Base-by-base conservation (phyloP, 2,329 filamentous ascomycete species). In the Ambrosiella cleistominuta region DNA sequence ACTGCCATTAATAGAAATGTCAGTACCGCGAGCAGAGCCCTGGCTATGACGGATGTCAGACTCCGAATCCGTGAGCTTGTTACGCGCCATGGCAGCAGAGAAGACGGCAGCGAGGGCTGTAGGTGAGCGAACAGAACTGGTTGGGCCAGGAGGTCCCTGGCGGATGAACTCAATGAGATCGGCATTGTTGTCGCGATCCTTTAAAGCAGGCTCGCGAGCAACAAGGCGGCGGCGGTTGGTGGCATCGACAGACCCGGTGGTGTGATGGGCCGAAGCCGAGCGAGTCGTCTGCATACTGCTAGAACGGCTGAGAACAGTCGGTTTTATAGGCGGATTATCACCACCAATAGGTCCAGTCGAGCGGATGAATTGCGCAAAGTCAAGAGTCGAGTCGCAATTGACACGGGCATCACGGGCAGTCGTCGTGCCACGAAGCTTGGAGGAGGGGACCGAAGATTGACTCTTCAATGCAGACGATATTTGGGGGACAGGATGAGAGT, bases 151-250 rank as follows among this genome's bases (percentile, higher is more conserved):
- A 2, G 89, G 89, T 0, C 90, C 91, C 66, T 88, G 83, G 51
- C 90, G 83, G 63, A 98, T 94, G 68, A 98, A 97, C 67, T 97
- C 90, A 63, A 96, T 95, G 60, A 98, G 73, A 61, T 96, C 93
- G 11, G 87, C 86, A 59, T 83, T 94, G 63, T 83, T 83, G 55
- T 81, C 80, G 56, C 75, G 76, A 59, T 72, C 73, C 54, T 82
- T 76, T 13, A 81, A 76, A 47, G 77, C 75, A 3, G 52, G 7
- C 61, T 88, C 83, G 54, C 88, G 85, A 60, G 91, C 82, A 68
- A 85, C 78, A 53, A 85, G 75, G 60, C 79, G 80, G 52, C 72
- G 73, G 59, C 77, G 73, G 61, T 68, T 75, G 57, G 70, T 70
- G 15, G 68, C 66, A 40, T 61, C 59, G 9, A 54, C 54, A 47